These are phyloP conservation scores for Globisporangium iwayamae DNA, from an alignment of 352 stramenopile genomes.

Conservation along the genomic window DNA sequence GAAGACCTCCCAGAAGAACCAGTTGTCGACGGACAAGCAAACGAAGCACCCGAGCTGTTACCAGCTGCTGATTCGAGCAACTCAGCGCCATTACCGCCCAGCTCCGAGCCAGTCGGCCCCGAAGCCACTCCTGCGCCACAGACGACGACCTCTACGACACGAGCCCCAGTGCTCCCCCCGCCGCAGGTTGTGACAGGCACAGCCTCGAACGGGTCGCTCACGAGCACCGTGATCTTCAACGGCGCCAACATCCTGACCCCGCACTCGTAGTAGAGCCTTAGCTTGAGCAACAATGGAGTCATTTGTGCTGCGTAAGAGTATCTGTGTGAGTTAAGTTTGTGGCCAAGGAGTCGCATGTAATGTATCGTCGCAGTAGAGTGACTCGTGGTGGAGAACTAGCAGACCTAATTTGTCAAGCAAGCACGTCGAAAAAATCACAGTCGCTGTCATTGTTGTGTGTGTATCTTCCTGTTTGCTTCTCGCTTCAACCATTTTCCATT, in stretches of 20 bases:
- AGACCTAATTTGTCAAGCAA: not conserved
- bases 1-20: not conserved
- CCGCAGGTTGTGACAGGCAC: constrained; percentile 3
- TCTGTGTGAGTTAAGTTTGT: not conserved
- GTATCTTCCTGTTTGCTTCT: not conserved
- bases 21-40: not conserved
- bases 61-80: not conserved
- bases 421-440: not conserved
- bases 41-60: not conserved
- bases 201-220: constrained; percentile 4
- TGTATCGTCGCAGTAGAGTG: not conserved
- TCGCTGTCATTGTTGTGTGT: not conserved
- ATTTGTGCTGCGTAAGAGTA: not conserved
- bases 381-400: no score
- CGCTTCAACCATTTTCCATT: not conserved
- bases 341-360: not conserved
- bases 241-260: constrained; percentile 7
- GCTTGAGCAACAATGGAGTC: not conserved
- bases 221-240: constrained; percentile 12
- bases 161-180: not conserved
- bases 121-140: not conserved
- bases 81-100: not conserved
- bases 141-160: not conserved
- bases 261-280: constrained; percentile 4
- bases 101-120: not conserved